phyloP scores from a whole-genome alignment of 2,329 filamentous ascomycete species.

The Xylaria sp. region DNA sequence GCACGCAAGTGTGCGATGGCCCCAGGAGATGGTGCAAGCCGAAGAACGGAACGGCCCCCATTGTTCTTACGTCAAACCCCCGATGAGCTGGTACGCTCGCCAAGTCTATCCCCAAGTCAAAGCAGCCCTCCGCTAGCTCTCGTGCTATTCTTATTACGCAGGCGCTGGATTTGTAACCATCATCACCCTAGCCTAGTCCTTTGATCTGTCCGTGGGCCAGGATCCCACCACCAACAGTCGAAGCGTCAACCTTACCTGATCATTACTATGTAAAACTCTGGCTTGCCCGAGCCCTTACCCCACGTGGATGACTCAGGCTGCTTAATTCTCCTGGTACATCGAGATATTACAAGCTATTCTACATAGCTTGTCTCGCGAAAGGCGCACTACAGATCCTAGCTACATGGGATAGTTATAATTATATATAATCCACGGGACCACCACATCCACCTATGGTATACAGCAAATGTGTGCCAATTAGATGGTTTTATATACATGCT shows the following conservation, averaged over 20 bases:
- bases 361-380: slow-evolving; percentile 29
- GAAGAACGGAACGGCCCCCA: slow-evolving; percentile 40
- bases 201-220: slow-evolving; percentile 16
- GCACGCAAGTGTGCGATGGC: not conserved
- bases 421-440: slow-evolving; percentile 28
- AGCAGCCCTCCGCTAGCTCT: slow-evolving; percentile 5
- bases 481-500: not conserved
- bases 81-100: slow-evolving; percentile 3
- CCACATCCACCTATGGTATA: not conserved
- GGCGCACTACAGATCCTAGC: slow-evolving; percentile 24
- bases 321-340: slow-evolving; percentile 19
- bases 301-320: slow-evolving; percentile 42
- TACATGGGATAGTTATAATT: slow-evolving; percentile 20
- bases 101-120: slow-evolving; percentile 15
- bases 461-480: not conserved
- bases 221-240: slow-evolving; percentile 4
- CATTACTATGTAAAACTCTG: slow-evolving; percentile 2
- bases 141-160: not conserved
- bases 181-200: slow-evolving; percentile 20
- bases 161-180: slow-evolving; percentile 23
- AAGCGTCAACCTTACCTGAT: slow-evolving; percentile 20
- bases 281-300: slow-evolving; percentile 12
- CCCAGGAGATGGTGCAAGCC: slow-evolving; percentile 26
- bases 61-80: slow-evolving; percentile 45
- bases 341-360: slow-evolving; percentile 8